These are phyloP conservation scores for Aureobasidium sp. DNA, from an alignment of 2,329 filamentous ascomycete species.

Conservation along the genomic window DNA sequence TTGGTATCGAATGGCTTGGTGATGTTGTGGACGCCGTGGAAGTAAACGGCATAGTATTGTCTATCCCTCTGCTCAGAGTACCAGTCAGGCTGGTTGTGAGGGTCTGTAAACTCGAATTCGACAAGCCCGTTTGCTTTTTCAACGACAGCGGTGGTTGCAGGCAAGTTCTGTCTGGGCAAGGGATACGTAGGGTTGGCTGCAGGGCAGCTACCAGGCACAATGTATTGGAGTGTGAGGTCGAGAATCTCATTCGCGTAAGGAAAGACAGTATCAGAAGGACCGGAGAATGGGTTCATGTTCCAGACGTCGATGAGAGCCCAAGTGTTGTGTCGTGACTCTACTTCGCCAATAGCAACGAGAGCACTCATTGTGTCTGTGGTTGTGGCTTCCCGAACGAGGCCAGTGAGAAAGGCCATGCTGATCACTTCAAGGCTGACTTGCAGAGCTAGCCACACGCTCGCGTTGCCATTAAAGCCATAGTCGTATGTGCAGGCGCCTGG, in stretches of 20 bases:
- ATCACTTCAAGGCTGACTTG: conserved; percentile 30
- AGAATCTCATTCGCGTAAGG: conserved; percentile 37
- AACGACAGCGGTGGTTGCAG: conserved; percentile 23
- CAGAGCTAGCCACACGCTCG: conserved; percentile 23
- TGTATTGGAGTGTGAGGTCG: conserved; percentile 27
- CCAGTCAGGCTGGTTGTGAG: conserved; percentile 8
- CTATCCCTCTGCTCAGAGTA: conserved; percentile 10
- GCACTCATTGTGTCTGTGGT: conserved; percentile 28
- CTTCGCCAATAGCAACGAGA: conserved; percentile 30
- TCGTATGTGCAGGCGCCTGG: conserved; percentile 30
- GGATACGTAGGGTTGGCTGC: conserved; percentile 31
- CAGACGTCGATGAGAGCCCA: conserved; percentile 37
- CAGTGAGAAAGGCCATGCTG: conserved; percentile 34
- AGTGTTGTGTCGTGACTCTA: conserved; percentile 33
- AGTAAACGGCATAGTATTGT: conserved; percentile 35
- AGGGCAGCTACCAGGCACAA: conserved; percentile 28
- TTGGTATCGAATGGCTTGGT: conserved; percentile 30
- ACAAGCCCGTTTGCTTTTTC: conserved; percentile 26
- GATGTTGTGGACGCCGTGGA: conserved; percentile 30
- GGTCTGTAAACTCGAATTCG: conserved; percentile 17
- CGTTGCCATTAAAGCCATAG: conserved; percentile 19
- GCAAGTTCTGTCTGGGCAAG: conserved; percentile 28
- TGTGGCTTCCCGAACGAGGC: conserved; percentile 28
- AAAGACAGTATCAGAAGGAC: conserved; percentile 34
- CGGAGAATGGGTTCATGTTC: conserved; percentile 32